phyloP scores from a whole-genome alignment of 2,329 filamentous ascomycete species.

The Ophiocordyceps unilateralis region DNA sequence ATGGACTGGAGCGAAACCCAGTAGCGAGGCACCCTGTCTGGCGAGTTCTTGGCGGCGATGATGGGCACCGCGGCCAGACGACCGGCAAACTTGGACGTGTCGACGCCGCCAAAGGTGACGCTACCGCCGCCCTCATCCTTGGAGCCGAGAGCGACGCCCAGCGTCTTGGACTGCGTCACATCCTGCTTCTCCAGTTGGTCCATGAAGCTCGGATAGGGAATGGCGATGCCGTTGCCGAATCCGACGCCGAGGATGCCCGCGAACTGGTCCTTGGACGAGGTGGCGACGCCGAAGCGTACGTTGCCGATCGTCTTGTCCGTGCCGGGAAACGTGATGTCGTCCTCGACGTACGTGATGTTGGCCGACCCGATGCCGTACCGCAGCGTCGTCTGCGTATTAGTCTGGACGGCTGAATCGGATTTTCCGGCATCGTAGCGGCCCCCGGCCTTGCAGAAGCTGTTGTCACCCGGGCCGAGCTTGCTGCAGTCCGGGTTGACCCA shows the following conservation, averaged over 20 bases:
- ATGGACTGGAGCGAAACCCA: slow-evolving; percentile 32
- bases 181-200: slow-evolving; percentile 32
- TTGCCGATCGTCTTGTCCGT: slow-evolving; percentile 15
- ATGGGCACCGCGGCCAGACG: slow-evolving; percentile 43
- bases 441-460: slow-evolving; percentile 25
- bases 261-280: slow-evolving; percentile 26
- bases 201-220: slow-evolving; percentile 31
- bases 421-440: slow-evolving; percentile 24
- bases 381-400: slow-evolving; percentile 21
- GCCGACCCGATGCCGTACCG: slow-evolving; percentile 34
- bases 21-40: slow-evolving; percentile 34
- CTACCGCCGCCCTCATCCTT: slow-evolving; percentile 41
- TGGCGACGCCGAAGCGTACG: slow-evolving; percentile 53
- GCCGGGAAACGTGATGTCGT: slow-evolving; percentile 25
- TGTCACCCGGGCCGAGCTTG: slow-evolving; percentile 20
- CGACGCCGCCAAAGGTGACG: slow-evolving; percentile 51
- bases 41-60: slow-evolving; percentile 33
- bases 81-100: slow-evolving; percentile 46
- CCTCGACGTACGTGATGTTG: slow-evolving; percentile 30
- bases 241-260: slow-evolving; percentile 59
- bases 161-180: slow-evolving; percentile 41
- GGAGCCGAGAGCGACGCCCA: slow-evolving; percentile 48
- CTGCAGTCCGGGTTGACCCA: slow-evolving; percentile 46
- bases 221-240: slow-evolving; percentile 34
- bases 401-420: slow-evolving; percentile 21